A percentile compares a stretch with the other conserved stretches of the same genome.
These are phyloP conservation scores for Debaryomyces fabryi DNA, from an alignment of 1,139 yeast species.

Conservation along the genomic window DNA sequence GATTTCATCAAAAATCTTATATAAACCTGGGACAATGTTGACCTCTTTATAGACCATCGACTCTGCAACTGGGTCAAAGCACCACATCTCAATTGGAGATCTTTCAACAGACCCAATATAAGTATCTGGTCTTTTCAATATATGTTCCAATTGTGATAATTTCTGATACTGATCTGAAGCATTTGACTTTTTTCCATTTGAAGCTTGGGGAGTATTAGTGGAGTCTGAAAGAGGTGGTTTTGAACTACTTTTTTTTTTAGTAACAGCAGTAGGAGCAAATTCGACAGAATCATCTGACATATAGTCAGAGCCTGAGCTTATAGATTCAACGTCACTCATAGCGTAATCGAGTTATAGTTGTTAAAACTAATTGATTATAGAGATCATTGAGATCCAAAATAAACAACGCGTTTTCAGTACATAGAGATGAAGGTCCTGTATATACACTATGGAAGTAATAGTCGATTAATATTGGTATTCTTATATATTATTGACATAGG, in stretches of 20 bases:
- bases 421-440: background rate
- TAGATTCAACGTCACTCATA: conserved; percentile 24
- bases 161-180: conserved; percentile 88
- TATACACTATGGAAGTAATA: background rate
- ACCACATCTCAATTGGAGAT: conserved; percentile 83
- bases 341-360: background rate
- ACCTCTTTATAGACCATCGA: conserved; percentile 75
- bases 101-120: conserved; percentile 94
- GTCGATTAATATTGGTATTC: background rate
- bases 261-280: conserved; percentile 15
- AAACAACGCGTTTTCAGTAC: conserved; percentile 6
- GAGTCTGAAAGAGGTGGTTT: conserved; percentile 28
- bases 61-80: conserved; percentile 68
- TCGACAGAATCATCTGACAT: conserved; percentile 19
- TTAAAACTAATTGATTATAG: background rate
- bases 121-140: conserved; percentile 95
- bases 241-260: conserved; percentile 14
- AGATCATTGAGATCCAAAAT: conserved; percentile 2
- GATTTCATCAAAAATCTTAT: conserved; percentile 96
- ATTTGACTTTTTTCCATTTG: conserved; percentile 15
- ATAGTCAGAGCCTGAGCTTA: conserved; percentile 19
- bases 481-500: background rate
- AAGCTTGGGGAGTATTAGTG: conserved; percentile 21
- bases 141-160: conserved; percentile 93
- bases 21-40: conserved; percentile 89